Base-by-base conservation (phyloP, 2,329 filamentous ascomycete genomes). In the Clarireedia paspali region DNA sequence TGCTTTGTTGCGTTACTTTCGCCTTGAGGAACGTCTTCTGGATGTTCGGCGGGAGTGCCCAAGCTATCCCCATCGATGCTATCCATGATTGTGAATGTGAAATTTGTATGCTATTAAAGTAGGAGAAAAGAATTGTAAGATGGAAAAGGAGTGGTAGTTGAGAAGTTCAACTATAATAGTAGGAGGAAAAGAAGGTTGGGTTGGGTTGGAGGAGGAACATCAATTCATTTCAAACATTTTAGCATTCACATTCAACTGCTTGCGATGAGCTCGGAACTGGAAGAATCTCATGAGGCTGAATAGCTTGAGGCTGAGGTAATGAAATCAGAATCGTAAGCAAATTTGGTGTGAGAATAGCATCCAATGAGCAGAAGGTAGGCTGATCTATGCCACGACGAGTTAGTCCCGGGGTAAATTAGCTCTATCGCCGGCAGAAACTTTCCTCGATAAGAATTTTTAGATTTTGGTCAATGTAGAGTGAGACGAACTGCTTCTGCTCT, bases 1-100 rank as follows among this genome's bases (percentile, higher is more conserved):
- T 61, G 60, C 55, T 67, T 70, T 23, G 57, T 49, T 47, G 64
- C 64, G 47, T 60, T 61, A 53, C 56, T 53, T 44, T 65, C 61
- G 24, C 60, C 54, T 26, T 56, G 57, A 17, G 26, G 50, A 27
- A 47, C 48, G 17, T 54, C 53, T 17, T 58, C 55, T 10, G 56
- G 58, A 38, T 36, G 14, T 26, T 48, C 46, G 14, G 23, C 20
- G 26, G 20, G 20, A 47, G 44, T 27, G 26, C 44, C 10, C 6
- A 27, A 24, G 26, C 44, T 47, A 15, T 47, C 44, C 12, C 44
- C 44, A 30, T 47, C 44, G 26, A 26, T 15, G 14, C 44, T 47
- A 23, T 47, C 44, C 44, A 47, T 47, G 44, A 46, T 46, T 46
- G 30, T 9, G 20, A 47, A 14, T 47, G 9, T 10, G 40, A 42